Conservation (phyloP, 1,284 basidiomycete species). For the Ganoderma meredithae region DNA sequence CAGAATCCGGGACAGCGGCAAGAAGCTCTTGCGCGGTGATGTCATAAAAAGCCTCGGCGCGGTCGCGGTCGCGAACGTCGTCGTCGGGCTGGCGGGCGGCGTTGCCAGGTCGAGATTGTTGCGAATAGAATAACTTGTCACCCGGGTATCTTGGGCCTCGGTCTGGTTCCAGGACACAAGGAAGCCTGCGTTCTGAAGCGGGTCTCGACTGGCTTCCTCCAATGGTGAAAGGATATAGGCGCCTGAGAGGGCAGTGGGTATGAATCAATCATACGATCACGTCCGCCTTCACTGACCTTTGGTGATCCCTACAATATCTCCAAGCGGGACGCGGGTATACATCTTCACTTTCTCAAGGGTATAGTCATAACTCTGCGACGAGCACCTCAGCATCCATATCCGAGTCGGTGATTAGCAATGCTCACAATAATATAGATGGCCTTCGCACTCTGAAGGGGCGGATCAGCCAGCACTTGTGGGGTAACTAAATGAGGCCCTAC, state of each 20-base stretch:
- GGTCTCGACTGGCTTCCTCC: constrained; percentile 89
- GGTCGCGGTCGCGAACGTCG: constrained; percentile 7
- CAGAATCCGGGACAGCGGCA: constrained; percentile 44
- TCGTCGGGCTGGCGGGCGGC: constrained; percentile 36
- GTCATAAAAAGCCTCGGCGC: constrained; percentile 23
- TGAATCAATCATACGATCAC: constrained; percentile 13
- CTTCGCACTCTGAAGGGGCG: constrained; percentile 54
- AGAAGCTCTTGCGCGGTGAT: constrained; percentile 34
- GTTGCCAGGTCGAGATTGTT: constrained; percentile 59
- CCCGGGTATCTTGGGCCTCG: constrained; percentile 67
- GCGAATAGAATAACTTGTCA: constrained; percentile 84
- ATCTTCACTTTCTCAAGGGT: constrained; percentile 89
- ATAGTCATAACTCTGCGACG: constrained; percentile 84
- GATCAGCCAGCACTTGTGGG: constrained; percentile 17
- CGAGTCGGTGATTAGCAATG: constrained; percentile 8
- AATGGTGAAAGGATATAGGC: constrained; percentile 91
- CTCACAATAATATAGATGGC: constrained; percentile 76
- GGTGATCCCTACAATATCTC: constrained; percentile 82
- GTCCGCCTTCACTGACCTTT: constrained; percentile 62
- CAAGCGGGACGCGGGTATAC: constrained; percentile 89
- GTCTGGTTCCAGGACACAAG: constrained; percentile 75
- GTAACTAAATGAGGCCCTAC: constrained; percentile 53
- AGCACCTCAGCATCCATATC: constrained; percentile 17
- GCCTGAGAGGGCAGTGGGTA: constrained; percentile 51
- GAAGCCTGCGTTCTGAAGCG: constrained; percentile 88